Evolutionary conservation across 2,329 filamentous ascomycete species (phyloP).

Genomic region (Penicillium sp.): DNA sequence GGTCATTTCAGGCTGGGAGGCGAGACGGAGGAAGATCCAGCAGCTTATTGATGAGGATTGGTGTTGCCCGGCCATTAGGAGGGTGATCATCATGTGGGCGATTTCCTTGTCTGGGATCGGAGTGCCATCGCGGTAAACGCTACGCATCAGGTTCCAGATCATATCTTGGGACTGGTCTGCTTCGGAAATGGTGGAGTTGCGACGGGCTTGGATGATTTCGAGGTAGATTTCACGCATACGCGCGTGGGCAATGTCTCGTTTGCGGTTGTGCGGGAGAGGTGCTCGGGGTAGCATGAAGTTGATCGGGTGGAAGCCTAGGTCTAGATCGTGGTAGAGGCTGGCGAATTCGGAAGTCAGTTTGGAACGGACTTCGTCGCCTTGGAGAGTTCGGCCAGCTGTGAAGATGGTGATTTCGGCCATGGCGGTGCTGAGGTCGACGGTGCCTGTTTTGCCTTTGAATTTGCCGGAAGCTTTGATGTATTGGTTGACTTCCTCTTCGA

Average conservation of each 20-base stretch:
- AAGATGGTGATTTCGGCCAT: constrained; percentile 81
- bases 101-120: constrained; percentile 74
- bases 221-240: constrained; percentile 74
- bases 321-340: constrained; percentile 77
- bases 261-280: constrained; percentile 75
- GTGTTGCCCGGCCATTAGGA: constrained; percentile 84
- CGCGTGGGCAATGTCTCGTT: constrained; percentile 70
- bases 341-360: constrained; percentile 74
- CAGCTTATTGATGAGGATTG: constrained; percentile 76
- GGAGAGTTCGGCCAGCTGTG: constrained; percentile 75
- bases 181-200: constrained; percentile 43
- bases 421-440: constrained; percentile 65
- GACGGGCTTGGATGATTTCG: constrained; percentile 69
- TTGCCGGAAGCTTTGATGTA: constrained; percentile 58
- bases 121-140: constrained; percentile 74
- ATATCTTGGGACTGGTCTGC: constrained; percentile 63
- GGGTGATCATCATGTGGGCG: constrained; percentile 83
- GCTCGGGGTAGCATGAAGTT: constrained; percentile 84
- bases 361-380: constrained; percentile 75
- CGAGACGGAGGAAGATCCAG: constrained; percentile 77
- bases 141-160: constrained; percentile 79
- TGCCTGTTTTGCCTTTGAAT: constrained; percentile 65
- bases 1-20: constrained; percentile 68
- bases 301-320: constrained; percentile 77
- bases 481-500: constrained; percentile 67